Conservation (phyloP, 2,329 filamentous ascomycete genomes). For the Alternaria consortialis region DNA sequence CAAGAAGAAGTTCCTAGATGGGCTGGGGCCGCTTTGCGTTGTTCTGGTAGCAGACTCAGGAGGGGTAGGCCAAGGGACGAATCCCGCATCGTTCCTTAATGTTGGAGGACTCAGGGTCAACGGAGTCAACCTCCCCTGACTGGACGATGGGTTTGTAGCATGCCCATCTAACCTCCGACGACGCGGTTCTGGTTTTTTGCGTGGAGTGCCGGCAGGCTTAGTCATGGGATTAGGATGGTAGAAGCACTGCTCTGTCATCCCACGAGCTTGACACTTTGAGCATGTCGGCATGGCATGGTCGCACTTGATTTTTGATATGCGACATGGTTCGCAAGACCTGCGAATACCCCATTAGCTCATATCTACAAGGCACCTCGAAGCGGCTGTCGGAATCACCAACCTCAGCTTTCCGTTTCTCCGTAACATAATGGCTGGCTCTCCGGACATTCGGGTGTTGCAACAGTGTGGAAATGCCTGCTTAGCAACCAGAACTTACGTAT, state of each 20-base stretch:
- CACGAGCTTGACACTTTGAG: constrained; percentile 44
- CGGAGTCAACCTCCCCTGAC: constrained; percentile 31
- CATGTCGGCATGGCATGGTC: constrained; percentile 48
- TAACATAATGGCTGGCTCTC: constrained; percentile 32
- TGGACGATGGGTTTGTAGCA: constrained; percentile 19
- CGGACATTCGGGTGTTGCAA: not conserved
- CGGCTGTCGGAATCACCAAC: constrained; percentile 26
- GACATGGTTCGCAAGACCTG: constrained; percentile 50
- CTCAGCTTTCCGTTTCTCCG: constrained; percentile 50
- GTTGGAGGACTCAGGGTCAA: constrained; percentile 41
- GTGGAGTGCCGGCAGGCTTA: constrained; percentile 46
- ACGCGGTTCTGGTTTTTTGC: constrained; percentile 47
- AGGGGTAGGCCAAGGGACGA: constrained; percentile 41
- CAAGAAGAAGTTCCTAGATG: constrained; percentile 43
- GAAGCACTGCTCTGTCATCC: constrained; percentile 48
- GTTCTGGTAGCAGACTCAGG: constrained; percentile 37
- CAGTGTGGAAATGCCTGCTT: not conserved
- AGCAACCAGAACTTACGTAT: not conserved
- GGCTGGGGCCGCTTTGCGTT: constrained; percentile 30
- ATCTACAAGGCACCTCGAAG: not conserved
- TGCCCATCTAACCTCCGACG: constrained; percentile 34
- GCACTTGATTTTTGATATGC: constrained; percentile 48
- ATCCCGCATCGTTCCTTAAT: constrained; percentile 36
- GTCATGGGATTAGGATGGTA: constrained; percentile 51
- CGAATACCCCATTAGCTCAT: constrained; percentile 23